Base-by-base conservation (phyloP, 23 red algal genomes). In the Cyanidiococcus yangmingshanensis region DNA sequence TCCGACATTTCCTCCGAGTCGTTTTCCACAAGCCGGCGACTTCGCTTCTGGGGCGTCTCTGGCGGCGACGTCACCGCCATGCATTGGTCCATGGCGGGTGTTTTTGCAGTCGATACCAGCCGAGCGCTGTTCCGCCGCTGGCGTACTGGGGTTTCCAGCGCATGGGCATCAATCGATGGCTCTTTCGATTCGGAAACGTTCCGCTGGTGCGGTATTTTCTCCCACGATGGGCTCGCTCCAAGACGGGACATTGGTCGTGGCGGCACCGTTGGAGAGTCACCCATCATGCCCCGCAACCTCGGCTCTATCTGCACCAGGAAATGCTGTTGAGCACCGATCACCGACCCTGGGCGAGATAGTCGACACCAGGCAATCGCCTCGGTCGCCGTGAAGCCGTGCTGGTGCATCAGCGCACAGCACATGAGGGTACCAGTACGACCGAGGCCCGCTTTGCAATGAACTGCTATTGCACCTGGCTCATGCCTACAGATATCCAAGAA, bases 311-410 rank as follows among this genome's bases (percentile, higher is more conserved):
- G 37, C n/a, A 81, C 39, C 50, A 81, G 59, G 41, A 59, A 81
- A 36, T 39, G 59, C 68, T 81, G 78, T 57, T 81, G 78, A 7
- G 34, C 39, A 63, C 78, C 78, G 38, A 81, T 7, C 38, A 81
- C 78, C 16, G 78, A 81, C 41, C 78, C 78, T 34, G 78, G 78
- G n/a, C 78, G 78, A 59, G 45, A 81, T 15, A 81, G 59, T 1
- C 78, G 39, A 41, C 59, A 67, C 78, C 78, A 81, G 38, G 78
- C 78, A 81, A 81, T 81, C 0, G 78, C 78, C 68, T 81, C 78
- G 37, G 12, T 37, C 41, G 78, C 78, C 21, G 17, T 37, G 67
- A 81, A 81, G n/a, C 34, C 16, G 45, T 81, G 67, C 59, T 59
- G 38, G 59, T 71, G 54, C 78, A 81, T 81, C 78, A 81, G 32